Evolutionary conservation across 441 rosid genomes (phyloP).

Genomic region (Pelargonium cotyledonis): DNA sequence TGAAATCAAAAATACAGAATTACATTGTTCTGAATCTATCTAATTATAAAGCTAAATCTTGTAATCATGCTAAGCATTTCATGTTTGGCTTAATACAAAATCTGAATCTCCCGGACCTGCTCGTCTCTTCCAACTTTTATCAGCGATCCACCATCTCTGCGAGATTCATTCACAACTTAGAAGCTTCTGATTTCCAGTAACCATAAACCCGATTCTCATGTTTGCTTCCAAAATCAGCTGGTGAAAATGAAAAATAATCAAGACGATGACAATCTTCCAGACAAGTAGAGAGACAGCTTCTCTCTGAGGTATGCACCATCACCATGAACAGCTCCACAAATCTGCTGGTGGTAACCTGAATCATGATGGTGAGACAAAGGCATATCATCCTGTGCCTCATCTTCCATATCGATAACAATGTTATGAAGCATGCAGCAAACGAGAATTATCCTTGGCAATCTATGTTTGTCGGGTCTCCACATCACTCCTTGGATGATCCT

Average conservation of each 20-base stretch:
- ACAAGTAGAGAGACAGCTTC: constrained; percentile 43
- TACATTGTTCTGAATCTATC: background rate
- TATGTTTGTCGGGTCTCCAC: constrained; percentile 89
- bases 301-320: constrained; percentile 51
- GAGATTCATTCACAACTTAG: background rate
- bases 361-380: constrained; percentile 51
- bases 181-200: constrained; percentile 5
- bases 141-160: background rate
- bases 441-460: constrained; percentile 66
- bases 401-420: constrained; percentile 65
- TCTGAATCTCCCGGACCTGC: background rate
- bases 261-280: constrained; percentile 33
- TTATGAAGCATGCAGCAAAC: constrained; percentile 92
- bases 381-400: constrained; percentile 37
- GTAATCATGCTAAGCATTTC: background rate
- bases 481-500: constrained; percentile 73
- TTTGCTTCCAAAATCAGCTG: constrained; percentile 1
- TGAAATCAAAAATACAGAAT: background rate
- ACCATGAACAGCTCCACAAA: constrained; percentile 37
- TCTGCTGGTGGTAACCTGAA: constrained; percentile 45
- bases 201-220: constrained; percentile 5
- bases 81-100: constrained; percentile 3
- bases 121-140: background rate
- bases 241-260: constrained; percentile 13
- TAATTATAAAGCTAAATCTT: background rate